Evolutionary conservation across 805 yeast species (phyloP), one percentile per base, ranked within the genome.

Genomic region (Nakazawaea molendinolei): DNA sequence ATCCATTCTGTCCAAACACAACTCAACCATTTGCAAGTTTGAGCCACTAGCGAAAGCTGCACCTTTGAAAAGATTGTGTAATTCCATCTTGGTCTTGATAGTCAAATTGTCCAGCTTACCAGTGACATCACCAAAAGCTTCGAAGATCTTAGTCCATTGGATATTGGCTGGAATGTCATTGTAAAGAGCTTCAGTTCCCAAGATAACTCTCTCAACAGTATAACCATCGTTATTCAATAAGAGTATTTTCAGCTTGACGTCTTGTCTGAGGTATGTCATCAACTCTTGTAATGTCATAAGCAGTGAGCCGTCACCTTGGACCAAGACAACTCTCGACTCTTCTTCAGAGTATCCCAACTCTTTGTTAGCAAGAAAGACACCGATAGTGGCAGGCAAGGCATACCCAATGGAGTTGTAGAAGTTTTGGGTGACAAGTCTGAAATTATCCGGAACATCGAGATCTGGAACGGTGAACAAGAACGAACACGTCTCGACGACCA

Each of bases 101-200:
- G 45, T 49, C 18, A 47, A 45, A 21, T 62, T 57, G 28, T 49
- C 51, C 31, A 61, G 43, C 35, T 50, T 51, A 39, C 56, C 52
- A 16, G 57, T 51, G 12, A 55, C 49, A 44, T 69, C 86, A n/a
- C 87, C 89, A 50, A 89, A 82, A 15, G 74, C 69, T 42, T 68
- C 63, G 44, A 84, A 65, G 35, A 85, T 59, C 40, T 74, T 62
- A 7, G 79, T 67, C 95, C 95, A 87, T 44, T 79, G 53, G 74
- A 76, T 68, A n/a, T 55, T 47, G 6, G 56, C 57, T 36, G 65
- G 60, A 29, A 71, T 68, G 43, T 71, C 76, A 45, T 71, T 71
- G 45, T 71, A 71, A 0, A 69, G 55, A 35, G 74, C 56, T 4
- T 58, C 47, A n/a, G 74, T 71, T 4, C 76, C 77, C 40, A 57